Evolutionary conservation across 352 stramenopile species (phyloP).

Genomic region (Pythium scleroteichum): DNA sequence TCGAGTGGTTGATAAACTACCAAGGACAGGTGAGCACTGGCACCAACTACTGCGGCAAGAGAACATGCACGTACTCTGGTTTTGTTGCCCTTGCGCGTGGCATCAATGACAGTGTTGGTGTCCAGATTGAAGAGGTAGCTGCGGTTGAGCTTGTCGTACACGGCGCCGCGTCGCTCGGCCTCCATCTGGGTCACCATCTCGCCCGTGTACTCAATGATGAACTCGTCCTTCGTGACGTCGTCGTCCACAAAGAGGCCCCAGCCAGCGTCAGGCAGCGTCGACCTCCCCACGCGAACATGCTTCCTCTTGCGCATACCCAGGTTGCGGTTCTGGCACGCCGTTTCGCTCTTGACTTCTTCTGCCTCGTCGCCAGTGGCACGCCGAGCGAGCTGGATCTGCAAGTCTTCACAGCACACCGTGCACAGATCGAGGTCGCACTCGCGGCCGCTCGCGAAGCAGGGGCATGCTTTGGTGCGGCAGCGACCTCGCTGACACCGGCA

Average conservation of each 20-base stretch:
- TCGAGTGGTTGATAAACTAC: conserved; percentile 90
- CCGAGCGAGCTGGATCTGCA: conserved; percentile 23
- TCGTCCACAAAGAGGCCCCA: conserved; percentile 93
- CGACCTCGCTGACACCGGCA: conserved; percentile 85
- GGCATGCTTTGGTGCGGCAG: conserved; percentile 86
- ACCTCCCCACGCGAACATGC: conserved; percentile 77
- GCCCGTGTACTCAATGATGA: conserved; percentile 95
- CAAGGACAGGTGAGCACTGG: background rate
- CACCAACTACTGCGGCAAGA: too few species aligned
- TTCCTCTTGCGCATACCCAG: conserved; percentile 55
- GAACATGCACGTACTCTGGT: conserved; percentile 55
- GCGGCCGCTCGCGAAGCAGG: conserved; percentile 87
- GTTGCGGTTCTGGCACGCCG: conserved; percentile 71
- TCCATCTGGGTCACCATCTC: conserved; percentile 93
- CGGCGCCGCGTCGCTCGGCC: conserved; percentile 81
- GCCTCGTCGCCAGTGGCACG: background rate
- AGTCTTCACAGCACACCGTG: conserved; percentile 64
- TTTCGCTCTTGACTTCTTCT: conserved; percentile 18
- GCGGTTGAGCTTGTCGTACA: conserved; percentile 89
- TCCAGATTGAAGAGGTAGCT: conserved; percentile 95
- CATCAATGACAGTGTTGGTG: conserved; percentile 91
- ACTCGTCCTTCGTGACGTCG: conserved; percentile 90
- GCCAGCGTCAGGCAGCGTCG: conserved; percentile 73
- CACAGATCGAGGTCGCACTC: conserved; percentile 96
- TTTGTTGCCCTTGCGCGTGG: conserved; percentile 95